Base-by-base conservation (phyloP, 2,329 filamentous ascomycete species). In the Hymenoscyphus scutula region DNA sequence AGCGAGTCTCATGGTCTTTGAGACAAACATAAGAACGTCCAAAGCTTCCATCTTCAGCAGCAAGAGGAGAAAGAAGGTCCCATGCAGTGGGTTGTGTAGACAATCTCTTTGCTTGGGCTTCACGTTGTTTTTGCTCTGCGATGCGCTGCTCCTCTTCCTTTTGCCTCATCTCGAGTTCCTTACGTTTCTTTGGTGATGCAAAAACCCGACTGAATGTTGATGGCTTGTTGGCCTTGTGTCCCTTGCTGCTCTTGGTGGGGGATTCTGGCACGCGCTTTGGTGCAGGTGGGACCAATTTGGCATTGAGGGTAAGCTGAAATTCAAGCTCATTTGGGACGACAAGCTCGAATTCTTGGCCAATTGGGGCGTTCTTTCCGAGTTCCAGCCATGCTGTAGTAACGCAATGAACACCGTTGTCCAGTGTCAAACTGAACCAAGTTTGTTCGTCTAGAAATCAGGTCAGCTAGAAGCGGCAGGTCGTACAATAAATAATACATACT, bases 361-460 rank as follows among this genome's bases (percentile, higher is more conserved):
- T 98, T 0, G 95, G 92, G 1, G 95, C 94, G 64, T 90, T 94
- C 70, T 90, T 90, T 23, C 92, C 92, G 64, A 99, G 82, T 76
- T 99, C 95, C 8, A 98, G 82, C 91, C 92, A 97, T 0, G 92
- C 89, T 3, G 95, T 99, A 0, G 95, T 99, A 17, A 99, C 95
- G 72, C 95, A 99, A 75, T 99, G 95, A 1, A 99, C 86, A 29
- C 95, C 95, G 68, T 99, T 99, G 76, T 99, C 95, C n/a, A 99
- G 84, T 0, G 95, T 99, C 11, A 99, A 84, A 70, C 94, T 93
- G 79, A 99, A 99, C 84, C 91, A 95, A 2, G 91, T 91, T 60
- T 91, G 88, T 77, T 98, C 93, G 72, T 90, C 91, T 95, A 54
- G 54, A 30, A 38, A 13, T 3, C 41, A 48, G 25, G 67, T 77